Evolutionary conservation across 2,329 filamentous ascomycete genomes (phyloP).

Genomic region (Daldinia sp.): DNA sequence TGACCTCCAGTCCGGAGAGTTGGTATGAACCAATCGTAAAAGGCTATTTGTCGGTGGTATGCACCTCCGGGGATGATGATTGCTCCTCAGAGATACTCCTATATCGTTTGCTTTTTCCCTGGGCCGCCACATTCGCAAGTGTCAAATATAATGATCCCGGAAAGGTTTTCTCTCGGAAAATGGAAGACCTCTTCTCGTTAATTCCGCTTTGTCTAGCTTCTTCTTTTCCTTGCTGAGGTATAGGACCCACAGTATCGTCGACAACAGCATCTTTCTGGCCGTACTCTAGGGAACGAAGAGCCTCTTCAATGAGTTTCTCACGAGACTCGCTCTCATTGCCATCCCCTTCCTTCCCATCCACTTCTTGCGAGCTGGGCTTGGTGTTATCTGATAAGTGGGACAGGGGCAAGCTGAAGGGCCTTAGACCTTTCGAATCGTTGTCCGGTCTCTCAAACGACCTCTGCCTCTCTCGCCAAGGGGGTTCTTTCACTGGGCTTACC

Average conservation of each 20-base stretch:
- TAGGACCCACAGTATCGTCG: not conserved
- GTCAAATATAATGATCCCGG: slow-evolving; percentile 42
- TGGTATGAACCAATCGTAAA: not conserved
- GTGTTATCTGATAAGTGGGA: slow-evolving; percentile 29
- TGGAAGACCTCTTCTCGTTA: slow-evolving; percentile 32
- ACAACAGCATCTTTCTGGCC: slow-evolving; percentile 18
- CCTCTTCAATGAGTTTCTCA: slow-evolving; percentile 21
- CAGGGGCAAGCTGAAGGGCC: slow-evolving; percentile 39
- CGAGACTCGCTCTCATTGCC: slow-evolving; percentile 11
- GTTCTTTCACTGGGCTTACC: slow-evolving; percentile 13
- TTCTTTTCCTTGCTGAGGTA: not conserved
- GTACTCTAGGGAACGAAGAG: slow-evolving; percentile 32
- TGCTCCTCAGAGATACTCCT: slow-evolving; percentile 38
- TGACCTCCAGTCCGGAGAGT: not conserved
- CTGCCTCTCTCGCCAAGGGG: slow-evolving; percentile 31
- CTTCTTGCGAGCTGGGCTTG: slow-evolving; percentile 18
- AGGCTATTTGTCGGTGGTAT: not conserved
- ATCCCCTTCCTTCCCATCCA: slow-evolving; percentile 4
- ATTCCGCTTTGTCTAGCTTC: slow-evolving; percentile 1
- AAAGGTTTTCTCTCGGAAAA: slow-evolving; percentile 34
- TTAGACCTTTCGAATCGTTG: slow-evolving; percentile 28
- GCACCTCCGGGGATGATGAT: not conserved
- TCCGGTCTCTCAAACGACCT: slow-evolving; percentile 29
- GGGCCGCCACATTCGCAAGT: slow-evolving; percentile 33
- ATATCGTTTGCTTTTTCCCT: slow-evolving; percentile 24